Conservation (phyloP, 306 rosid genomes). For the Aeschynomene evenia region DNA sequence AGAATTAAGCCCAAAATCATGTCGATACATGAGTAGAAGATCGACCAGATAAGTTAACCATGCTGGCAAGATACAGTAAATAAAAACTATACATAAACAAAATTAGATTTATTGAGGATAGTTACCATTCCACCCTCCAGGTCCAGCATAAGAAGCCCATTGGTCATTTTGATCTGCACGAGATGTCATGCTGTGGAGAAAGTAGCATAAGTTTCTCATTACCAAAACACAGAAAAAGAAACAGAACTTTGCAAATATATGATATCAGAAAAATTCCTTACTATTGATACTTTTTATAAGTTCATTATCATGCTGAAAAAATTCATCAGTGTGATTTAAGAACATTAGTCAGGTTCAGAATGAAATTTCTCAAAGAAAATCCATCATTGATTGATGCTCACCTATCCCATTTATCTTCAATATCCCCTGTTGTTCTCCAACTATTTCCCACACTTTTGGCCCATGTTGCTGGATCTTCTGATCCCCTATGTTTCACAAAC, state of each 20-base stretch:
- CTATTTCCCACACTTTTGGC: constrained; percentile 64
- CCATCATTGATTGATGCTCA: constrained; percentile 23
- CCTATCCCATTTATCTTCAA: constrained; percentile 68
- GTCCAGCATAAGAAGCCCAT: constrained; percentile 83
- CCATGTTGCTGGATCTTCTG: constrained; percentile 71
- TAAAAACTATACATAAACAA: background rate
- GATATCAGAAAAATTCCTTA: background rate
- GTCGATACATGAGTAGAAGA: no score
- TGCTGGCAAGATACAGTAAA: background rate
- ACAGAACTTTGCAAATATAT: background rate
- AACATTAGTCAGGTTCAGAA: background rate
- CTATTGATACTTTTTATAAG: background rate
- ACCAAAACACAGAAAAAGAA: constrained; percentile 15
- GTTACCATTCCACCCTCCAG: constrained; percentile 88
- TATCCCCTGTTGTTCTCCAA: constrained; percentile 87
- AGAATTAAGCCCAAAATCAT: no score
- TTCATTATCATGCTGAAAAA: background rate
- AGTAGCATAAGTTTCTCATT: background rate
- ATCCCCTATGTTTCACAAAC: constrained; percentile 54
- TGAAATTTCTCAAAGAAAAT: constrained; percentile 18
- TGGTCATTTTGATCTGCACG: constrained; percentile 62
- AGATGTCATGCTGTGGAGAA: constrained; percentile 49
- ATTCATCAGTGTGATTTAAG: background rate
- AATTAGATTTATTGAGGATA: background rate
- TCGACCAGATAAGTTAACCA: no score